Conservation (phyloP, 208 protist species). For the Blastocrithidia nonstop region DNA sequence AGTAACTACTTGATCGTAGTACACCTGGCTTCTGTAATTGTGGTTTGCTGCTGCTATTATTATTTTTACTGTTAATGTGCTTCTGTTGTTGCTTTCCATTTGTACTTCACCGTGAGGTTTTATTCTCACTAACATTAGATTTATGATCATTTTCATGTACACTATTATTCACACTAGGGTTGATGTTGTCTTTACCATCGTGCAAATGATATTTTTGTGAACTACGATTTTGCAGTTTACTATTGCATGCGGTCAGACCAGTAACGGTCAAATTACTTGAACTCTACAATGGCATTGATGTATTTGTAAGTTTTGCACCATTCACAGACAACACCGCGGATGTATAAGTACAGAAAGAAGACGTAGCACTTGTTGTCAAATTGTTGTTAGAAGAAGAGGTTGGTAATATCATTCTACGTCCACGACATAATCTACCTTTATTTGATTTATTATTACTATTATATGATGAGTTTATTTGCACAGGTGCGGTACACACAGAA, state of each 20-base stretch:
- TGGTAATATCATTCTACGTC: constrained; percentile 5
- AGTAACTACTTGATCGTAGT: constrained; percentile 1
- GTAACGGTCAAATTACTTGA: too few species aligned
- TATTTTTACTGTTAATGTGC: not conserved
- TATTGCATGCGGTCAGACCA: too few species aligned
- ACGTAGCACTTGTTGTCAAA: not conserved
- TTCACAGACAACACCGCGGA: too few species aligned
- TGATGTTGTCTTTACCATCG: too few species aligned
- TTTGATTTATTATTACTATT: constrained; percentile 17
- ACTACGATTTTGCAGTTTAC: too few species aligned
- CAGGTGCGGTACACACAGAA: constrained; percentile 18
- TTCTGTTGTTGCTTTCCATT: not conserved
- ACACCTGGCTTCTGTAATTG: not conserved
- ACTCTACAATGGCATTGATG: too few species aligned
- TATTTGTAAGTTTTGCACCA: too few species aligned
- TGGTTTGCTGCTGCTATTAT: not conserved
- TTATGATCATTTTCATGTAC: too few species aligned
- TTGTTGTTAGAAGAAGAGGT: not conserved
- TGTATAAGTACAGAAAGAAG: constrained; percentile 1
- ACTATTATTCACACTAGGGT: too few species aligned
- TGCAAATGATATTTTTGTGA: too few species aligned
- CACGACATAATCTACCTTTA: constrained; percentile 17
- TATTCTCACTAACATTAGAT: too few species aligned
- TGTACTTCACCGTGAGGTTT: not conserved
- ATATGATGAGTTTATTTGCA: constrained; percentile 13